These are phyloP conservation scores for Ambrosia artemisiifolia DNA, from an alignment of 129 eudicot species.

Conservation along the genomic window DNA sequence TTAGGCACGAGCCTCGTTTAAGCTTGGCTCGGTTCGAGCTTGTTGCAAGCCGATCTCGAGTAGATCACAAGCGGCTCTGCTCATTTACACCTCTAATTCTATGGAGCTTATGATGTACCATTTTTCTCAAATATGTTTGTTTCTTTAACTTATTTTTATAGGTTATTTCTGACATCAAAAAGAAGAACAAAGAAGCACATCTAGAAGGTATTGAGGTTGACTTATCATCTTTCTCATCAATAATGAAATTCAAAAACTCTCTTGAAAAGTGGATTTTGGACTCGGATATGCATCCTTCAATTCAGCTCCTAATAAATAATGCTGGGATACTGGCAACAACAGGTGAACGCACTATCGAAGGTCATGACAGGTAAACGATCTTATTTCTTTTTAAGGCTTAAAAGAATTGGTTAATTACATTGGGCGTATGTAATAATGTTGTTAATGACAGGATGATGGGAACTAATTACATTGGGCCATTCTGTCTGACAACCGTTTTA, in stretches of 20 bases:
- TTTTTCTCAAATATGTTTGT: neutral
- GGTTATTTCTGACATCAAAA: constrained; percentile 54
- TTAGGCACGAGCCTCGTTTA: too few relatives aligned
- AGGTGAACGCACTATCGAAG: constrained; percentile 50
- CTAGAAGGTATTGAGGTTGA: constrained; percentile 72
- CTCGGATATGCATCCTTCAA: constrained; percentile 66
- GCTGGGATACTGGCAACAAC: constrained; percentile 93
- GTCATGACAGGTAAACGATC: constrained; percentile 63
- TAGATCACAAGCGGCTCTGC: too few relatives aligned
- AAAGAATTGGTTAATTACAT: neutral
- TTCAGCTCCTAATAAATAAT: constrained; percentile 85
- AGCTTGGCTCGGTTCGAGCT: too few relatives aligned
- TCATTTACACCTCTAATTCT: neutral
- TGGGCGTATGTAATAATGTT: neutral
- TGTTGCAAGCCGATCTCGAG: too few relatives aligned
- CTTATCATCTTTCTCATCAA: constrained; percentile 65
- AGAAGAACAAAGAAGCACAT: constrained; percentile 42
- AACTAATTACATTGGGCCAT: constrained; percentile 85
- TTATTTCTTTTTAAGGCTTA: neutral
- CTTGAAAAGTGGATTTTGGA: constrained; percentile 75
- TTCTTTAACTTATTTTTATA: constrained; percentile 30
- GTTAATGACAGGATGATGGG: constrained; percentile 68
- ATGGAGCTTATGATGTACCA: neutral
- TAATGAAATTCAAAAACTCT: constrained; percentile 55
- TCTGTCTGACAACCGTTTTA: constrained; percentile 64